Conservation (phyloP, 805 yeast species). For the Monosporozyma unispora region DNA sequence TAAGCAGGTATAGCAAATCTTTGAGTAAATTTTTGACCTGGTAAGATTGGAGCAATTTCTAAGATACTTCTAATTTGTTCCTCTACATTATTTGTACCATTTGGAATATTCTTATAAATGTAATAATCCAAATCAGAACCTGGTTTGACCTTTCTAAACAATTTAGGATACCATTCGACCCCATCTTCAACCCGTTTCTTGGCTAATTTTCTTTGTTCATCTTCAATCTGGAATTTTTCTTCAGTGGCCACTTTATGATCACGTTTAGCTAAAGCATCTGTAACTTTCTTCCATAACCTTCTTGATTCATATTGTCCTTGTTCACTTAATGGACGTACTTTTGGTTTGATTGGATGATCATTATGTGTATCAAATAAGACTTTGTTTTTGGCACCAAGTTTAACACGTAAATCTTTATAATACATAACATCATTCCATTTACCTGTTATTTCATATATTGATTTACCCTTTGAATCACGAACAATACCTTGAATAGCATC, state of each 20-base stretch:
- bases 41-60: slow-evolving; percentile 67
- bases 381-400: slow-evolving; percentile 33
- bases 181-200: slow-evolving; percentile 71
- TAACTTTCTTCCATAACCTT: slow-evolving; percentile 72
- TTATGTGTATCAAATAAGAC: slow-evolving; percentile 54
- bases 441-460: slow-evolving; percentile 62
- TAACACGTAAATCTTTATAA: slow-evolving; percentile 42
- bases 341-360: slow-evolving; percentile 49
- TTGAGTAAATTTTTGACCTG: slow-evolving; percentile 64
- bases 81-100: slow-evolving; percentile 38
- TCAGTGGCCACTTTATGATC: slow-evolving; percentile 81
- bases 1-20: slow-evolving; percentile 63
- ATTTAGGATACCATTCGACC: slow-evolving; percentile 68
- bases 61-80: slow-evolving; percentile 48
- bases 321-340: slow-evolving; percentile 66
- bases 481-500: slow-evolving; percentile 78
- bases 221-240: slow-evolving; percentile 81
- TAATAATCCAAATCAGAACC: slow-evolving; percentile 50
- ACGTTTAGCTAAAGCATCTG: slow-evolving; percentile 68
- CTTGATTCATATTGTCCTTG: slow-evolving; percentile 80
- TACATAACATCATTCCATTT: slow-evolving; percentile 89
- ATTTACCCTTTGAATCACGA: slow-evolving; percentile 44
- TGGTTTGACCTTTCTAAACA: slow-evolving; percentile 47
- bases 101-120: slow-evolving; percentile 55
- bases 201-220: slow-evolving; percentile 69